Evolutionary conservation across 2,329 filamentous ascomycete genomes (phyloP).

Genomic region (Gliomastix tumulicola): DNA sequence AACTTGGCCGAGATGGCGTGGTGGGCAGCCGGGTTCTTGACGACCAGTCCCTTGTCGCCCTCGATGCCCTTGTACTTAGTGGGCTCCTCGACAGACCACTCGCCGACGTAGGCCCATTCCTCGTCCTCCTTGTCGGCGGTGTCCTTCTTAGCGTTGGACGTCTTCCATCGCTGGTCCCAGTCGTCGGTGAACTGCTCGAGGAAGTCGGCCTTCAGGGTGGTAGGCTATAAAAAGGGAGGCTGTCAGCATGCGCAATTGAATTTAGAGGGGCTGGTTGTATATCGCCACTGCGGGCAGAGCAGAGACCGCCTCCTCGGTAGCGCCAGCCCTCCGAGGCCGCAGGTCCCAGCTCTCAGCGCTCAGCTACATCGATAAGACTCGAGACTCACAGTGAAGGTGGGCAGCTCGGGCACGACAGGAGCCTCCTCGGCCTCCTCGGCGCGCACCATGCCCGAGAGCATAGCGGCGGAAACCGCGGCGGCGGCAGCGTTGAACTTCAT

Average conservation of each 20-base stretch:
- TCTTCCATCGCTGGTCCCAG: slow-evolving; percentile 91
- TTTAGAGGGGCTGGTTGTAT: too few relatives aligned
- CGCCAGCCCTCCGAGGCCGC: too few relatives aligned
- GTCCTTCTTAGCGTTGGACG: slow-evolving; percentile 95
- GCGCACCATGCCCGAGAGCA: slow-evolving; percentile 63
- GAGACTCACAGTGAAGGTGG: slow-evolving; percentile 80
- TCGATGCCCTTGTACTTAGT: slow-evolving; percentile 83
- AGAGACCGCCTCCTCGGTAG: too few relatives aligned
- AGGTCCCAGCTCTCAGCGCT: too few relatives aligned
- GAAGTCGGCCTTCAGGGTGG: slow-evolving; percentile 84
- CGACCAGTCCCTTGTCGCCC: slow-evolving; percentile 91
- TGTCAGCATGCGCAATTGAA: slow-evolving; percentile 7
- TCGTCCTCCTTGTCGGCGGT: slow-evolving; percentile 57
- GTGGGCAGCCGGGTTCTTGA: slow-evolving; percentile 97
- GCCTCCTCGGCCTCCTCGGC: slow-evolving; percentile 62
- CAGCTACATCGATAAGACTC: too few relatives aligned
- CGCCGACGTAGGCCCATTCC: slow-evolving; percentile 96
- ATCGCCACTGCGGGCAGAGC: too few relatives aligned
- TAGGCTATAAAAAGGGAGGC: slow-evolving; percentile 56
- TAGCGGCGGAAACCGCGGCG: slow-evolving; percentile 66
- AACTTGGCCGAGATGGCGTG: slow-evolving; percentile 99
- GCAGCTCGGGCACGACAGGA: slow-evolving; percentile 56
- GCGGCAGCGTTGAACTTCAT: slow-evolving; percentile 84
- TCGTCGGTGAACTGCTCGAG: slow-evolving; percentile 97
- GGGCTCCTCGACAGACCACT: slow-evolving; percentile 96